Evolutionary conservation across 805 yeast genomes (phyloP).

Genomic region (Sugiyamaella floridensis): DNA sequence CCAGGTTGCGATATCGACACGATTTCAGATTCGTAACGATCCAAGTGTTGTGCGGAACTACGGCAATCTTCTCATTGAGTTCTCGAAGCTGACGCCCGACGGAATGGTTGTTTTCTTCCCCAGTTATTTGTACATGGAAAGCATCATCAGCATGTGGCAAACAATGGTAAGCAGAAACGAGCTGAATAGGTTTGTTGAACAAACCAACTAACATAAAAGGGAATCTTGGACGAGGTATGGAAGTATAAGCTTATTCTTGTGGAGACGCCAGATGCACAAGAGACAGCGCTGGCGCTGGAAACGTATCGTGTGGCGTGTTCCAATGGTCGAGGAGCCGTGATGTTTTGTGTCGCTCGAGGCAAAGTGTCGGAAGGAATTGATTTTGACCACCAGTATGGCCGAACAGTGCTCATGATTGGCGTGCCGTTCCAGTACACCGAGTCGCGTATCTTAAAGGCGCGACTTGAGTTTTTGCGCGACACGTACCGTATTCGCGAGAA

Average conservation of each 20-base stretch:
- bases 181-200: neutral
- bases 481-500: slow-evolving; percentile 88
- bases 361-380: slow-evolving; percentile 98
- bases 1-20: slow-evolving; percentile 92
- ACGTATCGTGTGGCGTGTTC: slow-evolving; percentile 95
- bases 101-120: slow-evolving; percentile 98
- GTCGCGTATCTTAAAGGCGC: slow-evolving; percentile 88
- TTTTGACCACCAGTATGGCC: slow-evolving; percentile 97
- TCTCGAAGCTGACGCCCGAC: slow-evolving; percentile 93
- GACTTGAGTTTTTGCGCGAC: slow-evolving; percentile 88
- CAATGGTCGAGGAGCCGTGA: slow-evolving; percentile 95
- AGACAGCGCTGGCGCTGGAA: slow-evolving; percentile 89
- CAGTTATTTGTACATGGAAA: slow-evolving; percentile 94
- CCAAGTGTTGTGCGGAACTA: slow-evolving; percentile 97
- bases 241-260: slow-evolving; percentile 89
- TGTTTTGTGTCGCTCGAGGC: slow-evolving; percentile 96
- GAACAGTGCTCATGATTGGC: slow-evolving; percentile 97
- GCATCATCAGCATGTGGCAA: slow-evolving; percentile 98
- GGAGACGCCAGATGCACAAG: slow-evolving; percentile 99
- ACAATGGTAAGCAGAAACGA: slow-evolving; percentile 48
- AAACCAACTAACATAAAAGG: slow-evolving; percentile 27
- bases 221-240: slow-evolving; percentile 97
- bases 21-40: slow-evolving; percentile 94
- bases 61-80: slow-evolving; percentile 86
- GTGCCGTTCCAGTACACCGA: slow-evolving; percentile 99